phyloP scores from a whole-genome alignment of 768 basidiomycete species.

The Naganishia kalamii region DNA sequence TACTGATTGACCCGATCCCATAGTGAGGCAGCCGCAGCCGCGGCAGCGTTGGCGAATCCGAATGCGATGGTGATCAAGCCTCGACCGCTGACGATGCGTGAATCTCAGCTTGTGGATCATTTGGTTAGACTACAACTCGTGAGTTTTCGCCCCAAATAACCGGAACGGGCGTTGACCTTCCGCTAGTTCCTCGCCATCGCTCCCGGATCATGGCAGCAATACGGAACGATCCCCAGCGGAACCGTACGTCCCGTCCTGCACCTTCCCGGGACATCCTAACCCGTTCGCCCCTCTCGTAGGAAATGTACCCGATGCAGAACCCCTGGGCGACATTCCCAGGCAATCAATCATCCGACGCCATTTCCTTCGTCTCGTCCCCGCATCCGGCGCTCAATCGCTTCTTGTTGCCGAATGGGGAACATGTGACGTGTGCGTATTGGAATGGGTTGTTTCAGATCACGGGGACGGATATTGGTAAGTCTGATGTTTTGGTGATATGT shows the following conservation, averaged over 20 bases:
- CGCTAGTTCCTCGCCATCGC: conserved; percentile 41
- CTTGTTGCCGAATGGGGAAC: conserved; percentile 73
- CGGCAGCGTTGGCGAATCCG: too few species aligned
- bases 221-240: conserved; percentile 5
- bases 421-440: conserved; percentile 88
- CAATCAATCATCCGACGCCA: conserved; percentile 45
- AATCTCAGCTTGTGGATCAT: conserved; percentile 33
- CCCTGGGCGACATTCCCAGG: conserved; percentile 15
- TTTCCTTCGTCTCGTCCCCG: conserved; percentile 33
- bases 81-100: conserved; percentile 31
- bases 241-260: neutral
- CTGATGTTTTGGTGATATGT: neutral
- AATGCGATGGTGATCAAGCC: conserved; percentile 13
- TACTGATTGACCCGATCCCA: too few species aligned
- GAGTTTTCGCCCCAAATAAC: conserved; percentile 14
- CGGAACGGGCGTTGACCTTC: neutral
- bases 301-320: neutral
- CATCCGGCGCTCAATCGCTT: conserved; percentile 81
- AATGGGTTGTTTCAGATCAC: conserved; percentile 86
- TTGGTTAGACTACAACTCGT: conserved; percentile 39
- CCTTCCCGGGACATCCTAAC: neutral
- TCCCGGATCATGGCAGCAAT: conserved; percentile 32
- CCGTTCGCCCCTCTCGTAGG: neutral
- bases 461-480: conserved; percentile 73
- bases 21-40: too few species aligned